Percentiles rank a stretch among this genome's conserved stretches.
Conservation (phyloP, 305 asterid genomes). For the Plantago lanceolata region DNA sequence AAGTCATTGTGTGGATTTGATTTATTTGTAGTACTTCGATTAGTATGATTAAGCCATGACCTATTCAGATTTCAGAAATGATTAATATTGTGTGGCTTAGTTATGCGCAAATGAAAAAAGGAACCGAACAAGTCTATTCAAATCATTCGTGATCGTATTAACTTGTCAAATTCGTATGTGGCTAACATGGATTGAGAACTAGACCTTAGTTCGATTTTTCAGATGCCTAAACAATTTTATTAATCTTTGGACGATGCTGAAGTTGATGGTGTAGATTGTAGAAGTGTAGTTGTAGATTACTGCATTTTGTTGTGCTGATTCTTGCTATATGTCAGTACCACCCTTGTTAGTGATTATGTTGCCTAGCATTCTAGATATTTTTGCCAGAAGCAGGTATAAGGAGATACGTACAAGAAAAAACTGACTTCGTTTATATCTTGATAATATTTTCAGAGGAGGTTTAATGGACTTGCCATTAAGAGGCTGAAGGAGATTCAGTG, state of each 20-base stretch:
- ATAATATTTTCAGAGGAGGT: slow-evolving; percentile 60
- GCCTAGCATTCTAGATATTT: neutral
- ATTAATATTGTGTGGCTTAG: too few relatives aligned
- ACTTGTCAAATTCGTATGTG: neutral
- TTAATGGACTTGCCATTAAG: slow-evolving; percentile 77
- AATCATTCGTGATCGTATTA: too few relatives aligned
- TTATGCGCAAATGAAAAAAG: too few relatives aligned
- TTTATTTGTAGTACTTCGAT: too few relatives aligned
- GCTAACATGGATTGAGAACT: neutral
- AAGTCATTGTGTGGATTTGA: too few relatives aligned
- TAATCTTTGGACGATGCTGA: neutral
- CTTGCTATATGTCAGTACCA: neutral
- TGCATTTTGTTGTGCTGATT: too few relatives aligned
- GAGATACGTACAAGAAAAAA: neutral
- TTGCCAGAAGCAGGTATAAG: neutral
- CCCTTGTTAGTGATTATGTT: neutral
- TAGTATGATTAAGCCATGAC: too few relatives aligned
- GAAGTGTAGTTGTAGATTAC: neutral
- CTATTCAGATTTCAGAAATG: too few relatives aligned
- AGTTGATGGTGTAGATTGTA: neutral
- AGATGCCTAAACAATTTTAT: neutral
- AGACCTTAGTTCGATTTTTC: neutral
- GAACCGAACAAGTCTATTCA: too few relatives aligned
- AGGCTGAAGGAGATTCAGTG: slow-evolving; percentile 91
- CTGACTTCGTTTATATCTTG: neutral